Conservation (phyloP, 1,284 basidiomycete species). For the Ceratobasidium theobromae region DNA sequence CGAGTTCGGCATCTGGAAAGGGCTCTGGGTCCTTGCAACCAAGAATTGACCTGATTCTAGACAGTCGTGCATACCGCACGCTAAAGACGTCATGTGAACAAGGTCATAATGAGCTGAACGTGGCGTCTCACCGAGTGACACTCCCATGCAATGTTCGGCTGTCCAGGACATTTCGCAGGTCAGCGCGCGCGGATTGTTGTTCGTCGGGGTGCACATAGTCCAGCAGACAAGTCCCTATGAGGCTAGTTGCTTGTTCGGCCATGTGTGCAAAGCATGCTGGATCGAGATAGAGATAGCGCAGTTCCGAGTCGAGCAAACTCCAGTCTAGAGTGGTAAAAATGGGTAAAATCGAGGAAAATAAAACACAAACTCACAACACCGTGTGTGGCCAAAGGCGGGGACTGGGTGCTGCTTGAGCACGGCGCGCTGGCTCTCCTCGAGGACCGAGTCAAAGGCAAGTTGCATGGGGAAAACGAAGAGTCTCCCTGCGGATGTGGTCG, state of each 20-base stretch:
- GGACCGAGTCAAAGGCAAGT: slow-evolving; percentile 3
- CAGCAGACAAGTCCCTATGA: slow-evolving; percentile 77
- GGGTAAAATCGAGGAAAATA: neutral
- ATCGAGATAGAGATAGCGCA: slow-evolving; percentile 87
- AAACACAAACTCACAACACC: slow-evolving; percentile 13
- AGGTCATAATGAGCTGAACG: neutral
- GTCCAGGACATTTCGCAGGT: slow-evolving; percentile 77
- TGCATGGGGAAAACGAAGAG: neutral
- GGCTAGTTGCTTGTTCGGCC: slow-evolving; percentile 62
- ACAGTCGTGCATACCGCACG: slow-evolving; percentile 73
- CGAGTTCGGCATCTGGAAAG: slow-evolving; percentile 67
- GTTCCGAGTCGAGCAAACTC: slow-evolving; percentile 68
- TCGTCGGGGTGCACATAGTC: slow-evolving; percentile 91
- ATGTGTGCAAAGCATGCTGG: slow-evolving; percentile 81
- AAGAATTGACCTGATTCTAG: slow-evolving; percentile 64
- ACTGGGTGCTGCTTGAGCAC: slow-evolving; percentile 7
- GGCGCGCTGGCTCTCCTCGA: slow-evolving; percentile 11
- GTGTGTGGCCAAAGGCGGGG: slow-evolving; percentile 7
- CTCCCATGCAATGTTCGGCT: slow-evolving; percentile 85
- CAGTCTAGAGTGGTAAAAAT: slow-evolving; percentile 53
- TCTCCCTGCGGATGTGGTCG: slow-evolving; percentile 10
- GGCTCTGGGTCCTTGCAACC: slow-evolving; percentile 59
- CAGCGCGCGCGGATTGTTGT: slow-evolving; percentile 70
- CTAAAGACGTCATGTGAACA: slow-evolving; percentile 45
- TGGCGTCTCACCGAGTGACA: slow-evolving; percentile 72